Evolutionary conservation across 1,284 basidiomycete genomes (phyloP).

Genomic region (Singerocomus inundabilis): DNA sequence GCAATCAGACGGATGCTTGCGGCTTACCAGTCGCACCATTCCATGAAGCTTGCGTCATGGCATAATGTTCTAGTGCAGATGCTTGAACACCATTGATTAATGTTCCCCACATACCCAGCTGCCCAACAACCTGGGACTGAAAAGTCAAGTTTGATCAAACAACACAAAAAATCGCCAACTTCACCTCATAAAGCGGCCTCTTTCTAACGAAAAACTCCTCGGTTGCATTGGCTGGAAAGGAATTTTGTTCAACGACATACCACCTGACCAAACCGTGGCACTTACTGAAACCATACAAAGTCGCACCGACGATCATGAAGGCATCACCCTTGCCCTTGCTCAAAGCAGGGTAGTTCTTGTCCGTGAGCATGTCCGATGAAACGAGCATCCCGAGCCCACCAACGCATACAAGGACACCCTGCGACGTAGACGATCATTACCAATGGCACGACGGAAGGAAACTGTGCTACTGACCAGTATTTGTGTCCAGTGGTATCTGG

Average conservation of each 20-base stretch:
- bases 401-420: slow-evolving; percentile 76
- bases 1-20: not conserved
- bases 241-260: not conserved
- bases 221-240: slow-evolving; percentile 68
- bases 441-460: not conserved
- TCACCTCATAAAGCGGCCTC: slow-evolving; percentile 73
- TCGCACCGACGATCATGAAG: slow-evolving; percentile 83
- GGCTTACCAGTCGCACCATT: slow-evolving; percentile 61
- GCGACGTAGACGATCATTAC: slow-evolving; percentile 1
- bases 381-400: slow-evolving; percentile 78
- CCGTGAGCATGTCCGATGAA: slow-evolving; percentile 65
- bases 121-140: slow-evolving; percentile 62
- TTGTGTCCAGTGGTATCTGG: slow-evolving; percentile 80
- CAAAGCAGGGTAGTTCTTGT: slow-evolving; percentile 67
- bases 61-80: slow-evolving; percentile 68
- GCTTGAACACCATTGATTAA: slow-evolving; percentile 79
- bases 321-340: slow-evolving; percentile 75
- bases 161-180: slow-evolving; percentile 2
- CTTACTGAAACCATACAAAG: slow-evolving; percentile 81
- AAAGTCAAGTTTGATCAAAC: not conserved
- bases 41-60: slow-evolving; percentile 67
- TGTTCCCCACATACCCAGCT: slow-evolving; percentile 80
- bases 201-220: slow-evolving; percentile 83
- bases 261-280: slow-evolving; percentile 16
- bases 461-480: slow-evolving; percentile 49